A percentile compares a stretch with the other conserved stretches of the same genome.
Conservation (phyloP, 768 basidiomycete genomes). For the Collybia sordida region DNA sequence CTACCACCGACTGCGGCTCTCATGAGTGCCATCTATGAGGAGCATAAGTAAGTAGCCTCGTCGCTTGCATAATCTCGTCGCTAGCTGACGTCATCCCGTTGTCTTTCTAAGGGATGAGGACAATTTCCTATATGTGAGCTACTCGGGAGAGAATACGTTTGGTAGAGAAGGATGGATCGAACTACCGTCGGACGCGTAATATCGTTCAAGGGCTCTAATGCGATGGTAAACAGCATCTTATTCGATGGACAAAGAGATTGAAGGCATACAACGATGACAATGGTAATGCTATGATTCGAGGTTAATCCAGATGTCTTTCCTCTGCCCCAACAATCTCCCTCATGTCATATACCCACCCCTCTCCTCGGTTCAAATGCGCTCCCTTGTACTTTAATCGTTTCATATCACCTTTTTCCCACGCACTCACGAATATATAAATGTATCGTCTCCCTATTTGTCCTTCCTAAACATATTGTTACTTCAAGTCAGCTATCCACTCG, state of each 20-base stretch:
- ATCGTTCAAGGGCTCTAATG: neutral
- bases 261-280: conserved; percentile 1
- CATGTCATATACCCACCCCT: conserved; percentile 16
- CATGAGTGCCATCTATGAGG: conserved; percentile 99
- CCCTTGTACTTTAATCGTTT: conserved; percentile 24
- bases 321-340: neutral
- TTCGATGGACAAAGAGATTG: conserved; percentile 19
- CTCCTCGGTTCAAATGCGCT: conserved; percentile 10
- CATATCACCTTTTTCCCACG: conserved; percentile 13
- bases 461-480: neutral
- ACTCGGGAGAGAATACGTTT: conserved; percentile 98
- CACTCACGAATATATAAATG: conserved; percentile 15
- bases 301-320: no score
- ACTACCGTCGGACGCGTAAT: conserved; percentile 44
- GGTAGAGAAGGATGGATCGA: conserved; percentile 57
- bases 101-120: conserved; percentile 84
- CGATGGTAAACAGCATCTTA: conserved; percentile 16
- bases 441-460: conserved; percentile 9
- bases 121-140: conserved; percentile 97
- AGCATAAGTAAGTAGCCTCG: conserved; percentile 83
- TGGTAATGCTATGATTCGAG: neutral
- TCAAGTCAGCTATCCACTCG: no score
- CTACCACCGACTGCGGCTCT: conserved; percentile 96
- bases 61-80: conserved; percentile 3
- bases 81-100: conserved; percentile 22